These are phyloP conservation scores for Barnettozyma californica DNA, from an alignment of 805 yeast species.

Conservation along the genomic window DNA sequence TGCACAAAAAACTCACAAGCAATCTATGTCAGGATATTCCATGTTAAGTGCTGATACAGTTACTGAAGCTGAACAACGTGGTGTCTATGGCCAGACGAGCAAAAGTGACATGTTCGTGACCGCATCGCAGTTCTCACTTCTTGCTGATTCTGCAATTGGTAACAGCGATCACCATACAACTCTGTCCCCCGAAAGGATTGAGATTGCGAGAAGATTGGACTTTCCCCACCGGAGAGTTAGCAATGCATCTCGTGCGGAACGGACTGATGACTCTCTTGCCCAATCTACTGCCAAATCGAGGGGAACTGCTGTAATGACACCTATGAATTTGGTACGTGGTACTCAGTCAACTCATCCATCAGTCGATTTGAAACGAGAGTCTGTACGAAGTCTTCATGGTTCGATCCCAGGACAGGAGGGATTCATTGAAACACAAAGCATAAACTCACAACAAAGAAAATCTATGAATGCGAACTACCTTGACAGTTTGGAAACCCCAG, in stretches of 20 bases:
- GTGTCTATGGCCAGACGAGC: neutral
- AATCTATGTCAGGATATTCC: constrained; percentile 24
- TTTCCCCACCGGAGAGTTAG: neutral
- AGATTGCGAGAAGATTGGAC: neutral
- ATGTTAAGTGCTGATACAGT: constrained; percentile 13
- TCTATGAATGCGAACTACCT: constrained; percentile 1
- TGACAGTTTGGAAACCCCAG: constrained; percentile 2
- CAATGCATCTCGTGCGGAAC: neutral
- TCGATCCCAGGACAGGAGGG: neutral
- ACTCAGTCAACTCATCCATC: neutral
- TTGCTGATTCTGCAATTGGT: constrained; percentile 7
- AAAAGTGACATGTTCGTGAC: constrained; percentile 33
- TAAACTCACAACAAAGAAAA: neutral
- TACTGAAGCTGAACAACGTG: neutral
- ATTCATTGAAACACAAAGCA: neutral
- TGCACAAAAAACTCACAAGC: constrained; percentile 14
- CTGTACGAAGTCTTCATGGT: neutral
- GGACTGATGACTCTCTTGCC: neutral
- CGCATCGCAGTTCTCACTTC: constrained; percentile 32
- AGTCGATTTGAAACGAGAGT: neutral
- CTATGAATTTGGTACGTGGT: neutral
- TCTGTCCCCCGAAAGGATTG: neutral
- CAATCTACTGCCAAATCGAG: neutral
- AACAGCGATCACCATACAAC: neutral
- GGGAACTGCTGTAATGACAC: neutral